phyloP scores from a whole-genome alignment of 2,329 filamentous ascomycete species.

The Penicillium hesseltinei region DNA sequence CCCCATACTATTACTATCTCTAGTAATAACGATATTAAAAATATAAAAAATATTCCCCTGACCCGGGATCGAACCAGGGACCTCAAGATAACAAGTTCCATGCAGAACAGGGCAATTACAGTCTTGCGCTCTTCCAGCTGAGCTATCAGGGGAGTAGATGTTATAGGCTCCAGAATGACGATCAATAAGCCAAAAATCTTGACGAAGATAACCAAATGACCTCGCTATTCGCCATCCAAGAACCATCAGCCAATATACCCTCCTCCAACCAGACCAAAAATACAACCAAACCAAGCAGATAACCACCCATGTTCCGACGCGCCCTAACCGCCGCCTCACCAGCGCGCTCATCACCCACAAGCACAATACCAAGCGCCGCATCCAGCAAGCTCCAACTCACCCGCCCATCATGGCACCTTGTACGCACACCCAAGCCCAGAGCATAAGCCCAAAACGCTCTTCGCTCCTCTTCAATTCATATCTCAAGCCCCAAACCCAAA shows the following conservation, averaged over 20 bases:
- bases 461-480: neutral
- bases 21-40: no score
- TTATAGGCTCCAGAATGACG: fast-evolving
- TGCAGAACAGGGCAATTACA: neutral
- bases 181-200: fast-evolving
- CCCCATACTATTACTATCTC: no score
- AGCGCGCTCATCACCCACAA: slow-evolving; percentile 9
- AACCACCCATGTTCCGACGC: slow-evolving; percentile 16
- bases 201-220: neutral
- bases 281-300: neutral
- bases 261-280: neutral
- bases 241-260: neutral
- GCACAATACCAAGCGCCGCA: slow-evolving; percentile 6
- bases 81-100: slow-evolving; percentile 1
- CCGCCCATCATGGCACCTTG: slow-evolving; percentile 17
- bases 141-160: slow-evolving; percentile 1
- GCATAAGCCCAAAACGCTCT: neutral
- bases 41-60: neutral
- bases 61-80: slow-evolving; percentile 7
- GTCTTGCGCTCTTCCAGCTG: slow-evolving; percentile 9
- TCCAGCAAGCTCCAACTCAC: slow-evolving; percentile 11
- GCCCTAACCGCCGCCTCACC: slow-evolving; percentile 13
- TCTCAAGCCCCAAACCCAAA: neutral
- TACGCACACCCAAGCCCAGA: slow-evolving; percentile 8
- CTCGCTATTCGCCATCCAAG: neutral